phyloP scores from a whole-genome alignment of 495 filamentous ascomycete species.

The Neurospora sp. region DNA sequence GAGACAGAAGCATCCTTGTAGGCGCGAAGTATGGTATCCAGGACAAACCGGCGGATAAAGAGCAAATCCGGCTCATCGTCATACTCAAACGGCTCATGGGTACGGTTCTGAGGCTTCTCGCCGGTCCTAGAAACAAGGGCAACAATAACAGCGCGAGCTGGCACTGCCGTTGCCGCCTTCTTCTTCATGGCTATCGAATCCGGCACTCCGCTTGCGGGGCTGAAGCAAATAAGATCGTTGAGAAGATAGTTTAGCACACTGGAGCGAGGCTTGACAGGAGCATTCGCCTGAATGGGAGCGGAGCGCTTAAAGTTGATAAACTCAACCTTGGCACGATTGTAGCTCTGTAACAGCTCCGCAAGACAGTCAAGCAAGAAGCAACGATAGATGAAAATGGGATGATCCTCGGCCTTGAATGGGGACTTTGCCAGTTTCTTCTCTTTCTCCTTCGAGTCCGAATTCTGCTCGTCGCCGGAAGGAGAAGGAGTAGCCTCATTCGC shows the following conservation, averaged over 20 bases:
- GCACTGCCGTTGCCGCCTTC: slow-evolving; percentile 68
- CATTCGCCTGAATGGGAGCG: slow-evolving; percentile 64
- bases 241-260: slow-evolving; percentile 89
- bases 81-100: slow-evolving; percentile 44
- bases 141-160: slow-evolving; percentile 75
- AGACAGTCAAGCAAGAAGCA: slow-evolving; percentile 93
- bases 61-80: slow-evolving; percentile 80
- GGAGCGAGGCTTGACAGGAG: slow-evolving; percentile 88
- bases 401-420: slow-evolving; percentile 80
- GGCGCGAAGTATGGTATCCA: slow-evolving; percentile 84
- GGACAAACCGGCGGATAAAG: slow-evolving; percentile 86
- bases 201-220: slow-evolving; percentile 55
- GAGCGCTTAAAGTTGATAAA: slow-evolving; percentile 97
- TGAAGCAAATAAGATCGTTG: slow-evolving; percentile 70
- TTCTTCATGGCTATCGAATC: slow-evolving; percentile 74
- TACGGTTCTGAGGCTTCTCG: slow-evolving; percentile 51
- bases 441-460: slow-evolving; percentile 26
- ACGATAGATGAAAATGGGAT: slow-evolving; percentile 92
- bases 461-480: slow-evolving; percentile 13
- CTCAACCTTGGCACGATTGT: slow-evolving; percentile 90
- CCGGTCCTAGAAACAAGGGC: slow-evolving; percentile 80
- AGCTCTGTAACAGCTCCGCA: slow-evolving; percentile 84
- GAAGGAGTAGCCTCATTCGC: slow-evolving; percentile 16
- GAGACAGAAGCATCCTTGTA: slow-evolving; percentile 83
- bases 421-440: slow-evolving; percentile 64